phyloP scores from a whole-genome alignment of 1,284 basidiomycete species.

The Boletus semigastroideus region DNA sequence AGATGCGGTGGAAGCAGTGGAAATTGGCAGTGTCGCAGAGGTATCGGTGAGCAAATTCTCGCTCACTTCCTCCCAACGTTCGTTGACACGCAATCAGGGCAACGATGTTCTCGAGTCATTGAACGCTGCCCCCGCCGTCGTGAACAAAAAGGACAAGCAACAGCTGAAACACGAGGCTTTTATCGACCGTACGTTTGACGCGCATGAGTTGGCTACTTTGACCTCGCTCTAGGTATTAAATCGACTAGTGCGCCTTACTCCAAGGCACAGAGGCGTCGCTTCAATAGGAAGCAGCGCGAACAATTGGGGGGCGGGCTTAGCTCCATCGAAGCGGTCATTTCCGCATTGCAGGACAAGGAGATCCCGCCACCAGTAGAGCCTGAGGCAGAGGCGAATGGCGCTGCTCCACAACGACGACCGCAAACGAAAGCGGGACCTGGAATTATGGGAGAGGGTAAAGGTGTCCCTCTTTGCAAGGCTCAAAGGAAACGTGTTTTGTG shows the following conservation, averaged over 20 bases:
- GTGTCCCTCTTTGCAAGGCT: slow-evolving; percentile 55
- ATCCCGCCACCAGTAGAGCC: slow-evolving; percentile 18
- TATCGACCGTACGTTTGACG: slow-evolving; percentile 51
- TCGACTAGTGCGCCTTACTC: slow-evolving; percentile 61
- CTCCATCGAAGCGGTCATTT: slow-evolving; percentile 59
- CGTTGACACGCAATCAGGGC: slow-evolving; percentile 35
- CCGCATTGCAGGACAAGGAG: slow-evolving; percentile 45
- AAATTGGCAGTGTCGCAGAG: slow-evolving; percentile 37
- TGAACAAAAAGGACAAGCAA: slow-evolving; percentile 68
- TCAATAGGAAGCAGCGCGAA: slow-evolving; percentile 71
- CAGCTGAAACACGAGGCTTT: slow-evolving; percentile 67
- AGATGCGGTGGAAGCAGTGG: slow-evolving; percentile 47
- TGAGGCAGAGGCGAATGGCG: slow-evolving; percentile 19
- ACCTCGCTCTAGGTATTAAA: slow-evolving; percentile 49
- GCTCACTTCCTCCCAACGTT: not conserved
- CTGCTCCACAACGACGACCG: slow-evolving; percentile 1
- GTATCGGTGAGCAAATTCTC: slow-evolving; percentile 36
- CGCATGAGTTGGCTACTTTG: not conserved
- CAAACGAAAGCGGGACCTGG: slow-evolving; percentile 38
- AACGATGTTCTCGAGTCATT: slow-evolving; percentile 42
- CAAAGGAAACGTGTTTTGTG: slow-evolving; percentile 74
- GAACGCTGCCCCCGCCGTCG: slow-evolving; percentile 8
- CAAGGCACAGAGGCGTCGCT: slow-evolving; percentile 68
- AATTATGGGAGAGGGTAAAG: slow-evolving; percentile 71
- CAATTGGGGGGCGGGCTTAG: slow-evolving; percentile 62